These are phyloP conservation scores for Torulaspora indica DNA, from an alignment of 805 yeast species.

Conservation along the genomic window DNA sequence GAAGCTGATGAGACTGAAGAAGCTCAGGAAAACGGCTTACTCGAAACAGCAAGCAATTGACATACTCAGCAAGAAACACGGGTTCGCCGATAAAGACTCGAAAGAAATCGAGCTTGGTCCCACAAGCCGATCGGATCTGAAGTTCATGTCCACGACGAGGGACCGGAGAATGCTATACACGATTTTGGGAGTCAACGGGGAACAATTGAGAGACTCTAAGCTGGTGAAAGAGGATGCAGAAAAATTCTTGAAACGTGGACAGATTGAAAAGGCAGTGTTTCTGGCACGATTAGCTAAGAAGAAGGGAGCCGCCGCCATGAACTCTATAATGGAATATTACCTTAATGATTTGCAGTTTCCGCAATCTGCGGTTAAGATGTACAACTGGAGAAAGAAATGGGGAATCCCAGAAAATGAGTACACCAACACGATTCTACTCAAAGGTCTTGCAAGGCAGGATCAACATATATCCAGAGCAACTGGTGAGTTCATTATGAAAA, in stretches of 20 bases:
- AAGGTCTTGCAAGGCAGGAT: conserved; percentile 40
- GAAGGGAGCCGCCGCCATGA: conserved; percentile 58
- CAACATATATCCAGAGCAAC: conserved; percentile 33
- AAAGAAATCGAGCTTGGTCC: conserved; percentile 36
- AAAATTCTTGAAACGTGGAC: conserved; percentile 48
- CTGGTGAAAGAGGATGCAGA: conserved; percentile 50
- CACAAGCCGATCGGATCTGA: conserved; percentile 34
- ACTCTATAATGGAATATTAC: conserved; percentile 51
- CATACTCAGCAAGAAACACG: conserved; percentile 19
- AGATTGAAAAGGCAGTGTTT: conserved; percentile 49
- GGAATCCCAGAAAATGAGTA: conserved; percentile 49
- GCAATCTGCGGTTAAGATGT: conserved; percentile 47
- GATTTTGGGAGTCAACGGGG: conserved; percentile 55
- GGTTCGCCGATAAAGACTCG: conserved; percentile 20
- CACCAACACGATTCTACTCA: conserved; percentile 44
- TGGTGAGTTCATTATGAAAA: conserved; percentile 34
- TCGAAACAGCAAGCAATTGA: conserved; percentile 29
- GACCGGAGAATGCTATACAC: conserved; percentile 48
- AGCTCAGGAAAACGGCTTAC: conserved; percentile 27
- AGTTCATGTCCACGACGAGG: conserved; percentile 30
- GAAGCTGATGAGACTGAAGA: conserved; percentile 12
- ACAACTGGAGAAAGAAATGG: conserved; percentile 58
- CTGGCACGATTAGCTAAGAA: conserved; percentile 45
- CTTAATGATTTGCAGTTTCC: conserved; percentile 40
- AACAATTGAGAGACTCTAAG: conserved; percentile 54